phyloP scores from a whole-genome alignment of 495 filamentous ascomycete genomes.

The Podospora australis region DNA sequence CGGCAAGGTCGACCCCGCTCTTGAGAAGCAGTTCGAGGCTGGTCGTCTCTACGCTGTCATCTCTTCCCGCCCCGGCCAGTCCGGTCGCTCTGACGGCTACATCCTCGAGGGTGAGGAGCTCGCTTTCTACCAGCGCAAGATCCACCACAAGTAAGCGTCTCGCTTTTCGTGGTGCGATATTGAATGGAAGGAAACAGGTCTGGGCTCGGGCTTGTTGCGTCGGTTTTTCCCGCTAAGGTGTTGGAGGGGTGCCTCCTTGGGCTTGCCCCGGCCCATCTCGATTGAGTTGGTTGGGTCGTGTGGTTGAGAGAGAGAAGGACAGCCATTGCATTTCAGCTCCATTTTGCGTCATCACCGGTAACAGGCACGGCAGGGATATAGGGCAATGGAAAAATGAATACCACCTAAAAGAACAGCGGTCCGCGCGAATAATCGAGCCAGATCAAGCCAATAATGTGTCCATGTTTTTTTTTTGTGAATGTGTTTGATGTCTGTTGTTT shows the following conservation, averaged over 20 bases:
- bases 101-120: slow-evolving; percentile 98
- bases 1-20: slow-evolving; percentile 86
- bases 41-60: slow-evolving; percentile 93
- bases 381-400: slow-evolving; percentile 31
- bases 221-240: slow-evolving; percentile 26
- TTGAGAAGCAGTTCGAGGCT: slow-evolving; percentile 98
- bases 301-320: slow-evolving; percentile 9
- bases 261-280: slow-evolving; percentile 11
- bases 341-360: slow-evolving; percentile 26
- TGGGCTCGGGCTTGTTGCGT: slow-evolving; percentile 18
- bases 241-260: slow-evolving; percentile 25
- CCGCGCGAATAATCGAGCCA: slow-evolving; percentile 15
- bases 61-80: slow-evolving; percentile 89
- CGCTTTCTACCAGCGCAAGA: slow-evolving; percentile 97
- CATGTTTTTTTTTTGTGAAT: neutral
- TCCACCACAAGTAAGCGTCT: slow-evolving; percentile 81
- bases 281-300: slow-evolving; percentile 9
- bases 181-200: slow-evolving; percentile 10
- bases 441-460: neutral
- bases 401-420: slow-evolving; percentile 19
- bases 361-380: slow-evolving; percentile 27
- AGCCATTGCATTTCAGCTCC: slow-evolving; percentile 11
- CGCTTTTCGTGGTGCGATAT: neutral
- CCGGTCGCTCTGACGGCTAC: slow-evolving; percentile 92
- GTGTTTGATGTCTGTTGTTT: neutral